Percentiles rank a stretch among this genome's conserved stretches.
These are phyloP conservation scores for Thraustochytrium striatum DNA, from an alignment of 352 stramenopile species.

Conservation along the genomic window DNA sequence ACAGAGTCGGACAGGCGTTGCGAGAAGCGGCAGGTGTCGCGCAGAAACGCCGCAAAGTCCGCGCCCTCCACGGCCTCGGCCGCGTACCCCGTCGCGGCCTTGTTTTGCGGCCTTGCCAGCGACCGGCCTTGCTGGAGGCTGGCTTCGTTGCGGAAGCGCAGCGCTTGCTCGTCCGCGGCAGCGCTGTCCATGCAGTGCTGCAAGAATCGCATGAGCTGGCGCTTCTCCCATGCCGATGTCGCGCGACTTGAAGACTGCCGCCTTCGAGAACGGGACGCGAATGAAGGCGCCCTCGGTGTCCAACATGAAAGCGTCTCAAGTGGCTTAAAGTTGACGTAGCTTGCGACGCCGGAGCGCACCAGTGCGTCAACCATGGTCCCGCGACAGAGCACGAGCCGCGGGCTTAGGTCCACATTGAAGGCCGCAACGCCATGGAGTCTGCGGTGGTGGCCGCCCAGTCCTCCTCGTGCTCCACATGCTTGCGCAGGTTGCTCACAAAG, in stretches of 20 bases:
- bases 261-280: slow-evolving; percentile 78
- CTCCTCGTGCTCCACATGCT: neutral
- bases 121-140: slow-evolving; percentile 68
- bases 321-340: slow-evolving; percentile 78
- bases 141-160: slow-evolving; percentile 75
- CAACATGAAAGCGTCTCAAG: slow-evolving; percentile 74
- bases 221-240: slow-evolving; percentile 76
- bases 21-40: slow-evolving; percentile 69
- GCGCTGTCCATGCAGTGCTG: slow-evolving; percentile 78
- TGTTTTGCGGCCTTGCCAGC: slow-evolving; percentile 77
- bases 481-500: neutral
- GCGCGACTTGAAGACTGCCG: slow-evolving; percentile 78
- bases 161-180: slow-evolving; percentile 64
- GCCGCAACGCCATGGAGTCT: neutral
- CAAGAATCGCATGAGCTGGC: slow-evolving; percentile 80
- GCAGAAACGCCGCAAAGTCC: slow-evolving; percentile 68
- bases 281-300: slow-evolving; percentile 60
- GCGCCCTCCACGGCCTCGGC: slow-evolving; percentile 59
- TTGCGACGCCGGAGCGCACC: slow-evolving; percentile 72
- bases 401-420: slow-evolving; percentile 47
- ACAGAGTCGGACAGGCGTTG: slow-evolving; percentile 71
- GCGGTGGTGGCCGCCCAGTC: neutral
- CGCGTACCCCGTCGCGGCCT: slow-evolving; percentile 56
- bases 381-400: slow-evolving; percentile 70
- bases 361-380: slow-evolving; percentile 72